Base-by-base conservation (phyloP, 2,329 filamentous ascomycete species). In the Fusarium newnesense region DNA sequence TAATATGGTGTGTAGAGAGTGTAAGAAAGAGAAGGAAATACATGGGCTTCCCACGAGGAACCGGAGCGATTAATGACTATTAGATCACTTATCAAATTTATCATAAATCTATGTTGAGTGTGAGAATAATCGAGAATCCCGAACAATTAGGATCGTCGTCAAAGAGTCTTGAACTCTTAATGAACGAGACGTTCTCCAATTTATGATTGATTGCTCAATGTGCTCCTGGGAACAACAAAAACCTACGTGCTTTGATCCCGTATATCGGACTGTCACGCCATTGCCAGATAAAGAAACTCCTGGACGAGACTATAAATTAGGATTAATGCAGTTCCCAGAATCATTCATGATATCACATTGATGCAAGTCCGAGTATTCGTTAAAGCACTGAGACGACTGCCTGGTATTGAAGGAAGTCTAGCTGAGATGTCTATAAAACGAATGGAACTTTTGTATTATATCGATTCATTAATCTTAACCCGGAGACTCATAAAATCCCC, bases 361-460 rank as follows among this genome's bases (percentile, higher is more conserved):
- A 37, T n/a, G 15, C 19, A 39, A 39, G 9, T 4, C 5, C 8
- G 15, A 7, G 8, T 2, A n/a, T 28, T n/a, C 19, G 12, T 40
- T 18, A 13, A 50, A 39, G 34, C 10, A n/a, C 7, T 9, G 32
- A 26, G 24, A 19, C 4, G 30, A 67, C 50, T 53, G 19, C 32
- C 26, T 58, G 26, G n/a, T 56, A 69, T 18, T 30, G 19, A n/a
- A 50, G 50, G 42, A n/a, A 39, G 50, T 49, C 40, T 40, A 34
- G 18, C 37, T 28, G 39, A 57, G 34, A 30, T 53, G 52, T 64
- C 49, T 49, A 49, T 36, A 54, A 63, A 69, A 58, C 52, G 44
- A 69, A 49, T 43, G 24, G 37, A 69, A 44, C 60, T 56, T 68
- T 69, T 68, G 30, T 30, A 64, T 68, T 58, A 53, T 26, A 43